Base-by-base conservation (phyloP, 75 land plant species). In the Sequoiadendron giganteum region DNA sequence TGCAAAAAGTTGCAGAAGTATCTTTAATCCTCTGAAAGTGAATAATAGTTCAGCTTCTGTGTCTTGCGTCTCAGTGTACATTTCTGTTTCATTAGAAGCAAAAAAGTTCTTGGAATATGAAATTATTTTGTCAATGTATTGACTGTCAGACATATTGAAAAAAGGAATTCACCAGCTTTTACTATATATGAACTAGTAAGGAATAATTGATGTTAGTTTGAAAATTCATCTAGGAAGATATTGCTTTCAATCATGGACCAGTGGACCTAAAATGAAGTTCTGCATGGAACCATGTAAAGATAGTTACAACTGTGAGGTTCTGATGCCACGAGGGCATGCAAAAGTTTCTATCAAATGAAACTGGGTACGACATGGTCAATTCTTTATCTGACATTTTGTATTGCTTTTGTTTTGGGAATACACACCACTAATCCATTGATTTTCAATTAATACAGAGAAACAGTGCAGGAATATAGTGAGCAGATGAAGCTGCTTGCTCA, bases 401-500 rank as follows among this genome's bases (percentile, higher is more conserved):
- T 25, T 75, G 38, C 13, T 38, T n/a, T 82, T 47, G 25, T 47
- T 28, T 45, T 43, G 30, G n/a, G n/a, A 45, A 47, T 47, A 28
- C 52, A 43, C 13, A 28, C 84, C 52, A 45, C 34, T 82, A 28
- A 82, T 45, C 32, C 32, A 82, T 82, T 16, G 25, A n/a, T 75
- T 85, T 54, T 34, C 42, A 9, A 32, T 76, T 21, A 70, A 68
- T 54, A 72, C 91, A 93, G 96, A 88, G 58, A 91, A 25, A 88
- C 91, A 25, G 87, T 96, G 58, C 90, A 86, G 48, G 91, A 94
- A 85, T 98, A 96, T 85, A 94, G 95, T 82, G 91, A 93, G 76
- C 86, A 90, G 15, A 94, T 95, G 92, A 92, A 93, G 58, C 39
- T 45, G 58, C 91, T 98, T 73, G 94, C 95, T 39, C 91, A 91